These are phyloP conservation scores for Xylariaceae sp. DNA, from an alignment of 2,329 filamentous ascomycete genomes.

Conservation along the genomic window DNA sequence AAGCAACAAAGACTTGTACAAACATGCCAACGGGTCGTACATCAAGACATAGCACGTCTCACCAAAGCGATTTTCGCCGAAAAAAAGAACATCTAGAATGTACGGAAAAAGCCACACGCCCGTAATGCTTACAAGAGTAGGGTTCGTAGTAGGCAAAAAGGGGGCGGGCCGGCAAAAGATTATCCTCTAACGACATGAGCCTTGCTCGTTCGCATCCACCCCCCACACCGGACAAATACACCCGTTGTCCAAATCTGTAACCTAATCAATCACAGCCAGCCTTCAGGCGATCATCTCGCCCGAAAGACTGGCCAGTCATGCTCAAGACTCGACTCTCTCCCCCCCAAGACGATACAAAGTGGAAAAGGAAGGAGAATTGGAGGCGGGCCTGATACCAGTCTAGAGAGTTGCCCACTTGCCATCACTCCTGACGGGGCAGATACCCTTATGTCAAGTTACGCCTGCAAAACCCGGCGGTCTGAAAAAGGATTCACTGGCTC, in stretches of 20 bases:
- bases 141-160: constrained; percentile 8
- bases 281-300: neutral
- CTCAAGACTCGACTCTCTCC: neutral
- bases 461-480: neutral
- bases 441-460: neutral
- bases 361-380: constrained; percentile 1
- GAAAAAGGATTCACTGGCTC: constrained; percentile 36
- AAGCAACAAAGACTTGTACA: no score
- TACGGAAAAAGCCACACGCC: no score
- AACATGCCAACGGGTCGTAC: no score
- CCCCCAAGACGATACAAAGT: neutral
- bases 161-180: neutral
- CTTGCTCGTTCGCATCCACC: constrained; percentile 8
- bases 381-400: neutral
- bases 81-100: no score
- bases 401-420: neutral
- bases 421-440: neutral
- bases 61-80: no score
- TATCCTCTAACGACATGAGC: constrained; percentile 3
- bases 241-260: constrained; percentile 1
- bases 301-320: neutral
- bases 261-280: neutral
- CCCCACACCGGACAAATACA: neutral
- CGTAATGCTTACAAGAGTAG: no score
- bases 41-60: no score